phyloP scores from a whole-genome alignment of 1,284 basidiomycete genomes.

The Phenoliferia sp. region DNA sequence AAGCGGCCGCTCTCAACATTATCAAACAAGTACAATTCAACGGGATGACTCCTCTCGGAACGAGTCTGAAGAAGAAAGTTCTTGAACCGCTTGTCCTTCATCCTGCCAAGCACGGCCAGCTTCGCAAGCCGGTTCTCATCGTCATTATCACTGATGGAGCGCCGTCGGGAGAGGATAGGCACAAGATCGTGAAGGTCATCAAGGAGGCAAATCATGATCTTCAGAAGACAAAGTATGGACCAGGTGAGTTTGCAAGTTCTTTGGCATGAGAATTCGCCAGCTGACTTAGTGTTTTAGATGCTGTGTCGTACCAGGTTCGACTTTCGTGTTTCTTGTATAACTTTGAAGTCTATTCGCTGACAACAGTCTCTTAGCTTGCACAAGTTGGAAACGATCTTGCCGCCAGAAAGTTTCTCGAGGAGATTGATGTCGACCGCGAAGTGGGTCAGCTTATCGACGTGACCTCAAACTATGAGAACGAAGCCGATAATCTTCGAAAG shows the following conservation, averaged over 20 bases:
- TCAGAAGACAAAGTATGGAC: slow-evolving; percentile 42
- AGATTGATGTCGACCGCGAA: slow-evolving; percentile 45
- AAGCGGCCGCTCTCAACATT: slow-evolving; percentile 43
- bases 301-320: slow-evolving; percentile 39
- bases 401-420: slow-evolving; percentile 42
- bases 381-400: slow-evolving; percentile 45
- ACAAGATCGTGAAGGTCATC: slow-evolving; percentile 45
- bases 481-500: slow-evolving; percentile 39
- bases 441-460: slow-evolving; percentile 47
- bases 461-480: slow-evolving; percentile 45
- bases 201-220: slow-evolving; percentile 42
- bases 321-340: too few relatives aligned
- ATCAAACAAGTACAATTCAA: slow-evolving; percentile 45
- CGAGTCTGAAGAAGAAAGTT: slow-evolving; percentile 45
- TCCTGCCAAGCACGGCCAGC: slow-evolving; percentile 40
- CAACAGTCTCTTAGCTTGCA: too few relatives aligned
- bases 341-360: too few relatives aligned
- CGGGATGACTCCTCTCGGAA: slow-evolving; percentile 39
- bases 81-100: slow-evolving; percentile 47
- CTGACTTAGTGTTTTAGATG: too few relatives aligned
- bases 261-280: too few relatives aligned
- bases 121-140: slow-evolving; percentile 48
- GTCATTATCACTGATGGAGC: slow-evolving; percentile 38
- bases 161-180: slow-evolving; percentile 44
- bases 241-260: too few relatives aligned